Evolutionary conservation across 495 filamentous ascomycete species (phyloP).

Genomic region (Podospora sp.): DNA sequence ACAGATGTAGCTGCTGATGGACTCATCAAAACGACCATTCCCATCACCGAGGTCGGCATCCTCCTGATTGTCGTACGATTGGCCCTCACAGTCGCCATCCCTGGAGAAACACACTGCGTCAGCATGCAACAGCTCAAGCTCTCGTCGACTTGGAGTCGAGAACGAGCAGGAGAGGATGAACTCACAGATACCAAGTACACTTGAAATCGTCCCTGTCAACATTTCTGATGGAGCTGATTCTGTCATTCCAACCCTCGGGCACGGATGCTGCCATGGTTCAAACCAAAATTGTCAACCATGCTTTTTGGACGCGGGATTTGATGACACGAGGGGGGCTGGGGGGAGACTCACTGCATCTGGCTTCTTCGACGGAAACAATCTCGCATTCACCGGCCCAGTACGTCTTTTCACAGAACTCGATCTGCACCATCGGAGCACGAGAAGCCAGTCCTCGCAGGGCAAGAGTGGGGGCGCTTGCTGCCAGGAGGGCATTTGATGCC

Average conservation of each 20-base stretch:
- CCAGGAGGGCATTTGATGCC: slow-evolving; percentile 2
- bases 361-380: neutral
- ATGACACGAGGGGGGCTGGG: neutral
- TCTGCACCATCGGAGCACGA: neutral
- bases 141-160: neutral
- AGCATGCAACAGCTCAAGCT: neutral
- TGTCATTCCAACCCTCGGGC: neutral
- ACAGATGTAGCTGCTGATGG: slow-evolving; percentile 10
- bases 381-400: neutral
- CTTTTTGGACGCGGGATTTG: too few species aligned
- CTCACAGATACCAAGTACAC: slow-evolving; percentile 13
- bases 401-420: slow-evolving; percentile 3
- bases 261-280: neutral
- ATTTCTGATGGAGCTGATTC: slow-evolving; percentile 14
- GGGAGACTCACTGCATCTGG: slow-evolving; percentile 3
- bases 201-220: neutral
- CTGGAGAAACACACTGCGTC: neutral
- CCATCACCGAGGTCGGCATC: slow-evolving; percentile 17
- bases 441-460: neutral
- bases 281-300: too few species aligned
- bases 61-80: slow-evolving; percentile 15
- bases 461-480: slow-evolving; percentile 3
- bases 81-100: neutral
- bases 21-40: slow-evolving; percentile 9
- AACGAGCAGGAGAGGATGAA: neutral